phyloP scores from a whole-genome alignment of 805 yeast genomes.

The Jamesozyma jinghongensis region DNA sequence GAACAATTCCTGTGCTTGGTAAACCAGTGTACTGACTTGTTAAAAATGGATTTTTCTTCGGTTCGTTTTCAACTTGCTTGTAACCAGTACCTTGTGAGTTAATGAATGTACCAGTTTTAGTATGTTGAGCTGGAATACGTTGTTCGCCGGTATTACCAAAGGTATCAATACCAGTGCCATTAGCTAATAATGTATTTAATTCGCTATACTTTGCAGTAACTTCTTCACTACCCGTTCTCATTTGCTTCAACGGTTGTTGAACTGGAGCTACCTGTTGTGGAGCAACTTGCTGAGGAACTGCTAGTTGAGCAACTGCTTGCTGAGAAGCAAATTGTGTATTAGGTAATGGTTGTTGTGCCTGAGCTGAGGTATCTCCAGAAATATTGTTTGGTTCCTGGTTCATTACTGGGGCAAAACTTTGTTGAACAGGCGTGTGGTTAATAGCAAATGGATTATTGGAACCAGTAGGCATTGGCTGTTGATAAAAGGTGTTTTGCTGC shows the following conservation, averaged over 20 bases:
- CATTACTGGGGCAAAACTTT: conserved; percentile 4
- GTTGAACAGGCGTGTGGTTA: conserved; percentile 14
- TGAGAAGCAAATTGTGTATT: no score
- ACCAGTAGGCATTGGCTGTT: conserved; percentile 55
- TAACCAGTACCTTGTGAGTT: conserved; percentile 85
- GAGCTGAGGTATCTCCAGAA: no score
- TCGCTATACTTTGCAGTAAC: conserved; percentile 56
- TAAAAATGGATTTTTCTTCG: conserved; percentile 35
- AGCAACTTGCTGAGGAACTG: conserved; percentile 12
- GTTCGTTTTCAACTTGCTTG: conserved; percentile 37
- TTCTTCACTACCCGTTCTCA: conserved; percentile 45
- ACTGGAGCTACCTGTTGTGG: conserved; percentile 15
- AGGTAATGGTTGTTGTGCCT: conserved; percentile 5
- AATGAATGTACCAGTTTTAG: conserved; percentile 69
- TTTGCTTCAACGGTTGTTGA: conserved; percentile 36
- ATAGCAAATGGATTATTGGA: conserved; percentile 73
- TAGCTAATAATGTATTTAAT: conserved; percentile 67
- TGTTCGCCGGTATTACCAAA: conserved; percentile 40
- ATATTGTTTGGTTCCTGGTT: no score
- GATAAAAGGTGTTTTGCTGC: conserved; percentile 29
- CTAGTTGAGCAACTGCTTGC: conserved; percentile 3
- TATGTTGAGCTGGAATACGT: conserved; percentile 89
- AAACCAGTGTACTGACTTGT: conserved; percentile 67
- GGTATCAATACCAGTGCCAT: conserved; percentile 89
- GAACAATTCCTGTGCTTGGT: conserved; percentile 55